Conservation (phyloP, 2,329 filamentous ascomycete species). For the Apiospora rasikravindrae region DNA sequence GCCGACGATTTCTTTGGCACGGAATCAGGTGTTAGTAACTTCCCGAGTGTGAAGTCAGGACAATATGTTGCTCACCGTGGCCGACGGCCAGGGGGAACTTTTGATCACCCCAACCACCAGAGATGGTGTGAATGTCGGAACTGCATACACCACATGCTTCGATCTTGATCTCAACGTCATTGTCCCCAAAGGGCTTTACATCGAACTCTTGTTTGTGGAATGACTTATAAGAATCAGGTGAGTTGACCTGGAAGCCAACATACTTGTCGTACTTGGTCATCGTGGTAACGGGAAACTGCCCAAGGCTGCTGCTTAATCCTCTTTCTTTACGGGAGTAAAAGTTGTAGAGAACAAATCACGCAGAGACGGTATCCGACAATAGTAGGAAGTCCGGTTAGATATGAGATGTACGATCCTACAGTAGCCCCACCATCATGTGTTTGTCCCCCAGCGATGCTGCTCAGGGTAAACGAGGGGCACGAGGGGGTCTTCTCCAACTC, state of each 20-base stretch:
- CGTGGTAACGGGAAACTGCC: not conserved
- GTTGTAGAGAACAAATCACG: not conserved
- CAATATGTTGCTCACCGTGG: conserved; percentile 55
- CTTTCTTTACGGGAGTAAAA: not conserved
- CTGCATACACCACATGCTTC: conserved; percentile 80
- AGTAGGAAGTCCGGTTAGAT: not conserved
- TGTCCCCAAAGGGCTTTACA: conserved; percentile 84
- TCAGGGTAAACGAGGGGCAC: not conserved
- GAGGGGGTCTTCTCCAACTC: conserved; percentile 12
- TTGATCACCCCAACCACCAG: conserved; percentile 64
- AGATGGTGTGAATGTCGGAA: conserved; percentile 74
- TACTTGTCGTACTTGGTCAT: conserved; percentile 66
- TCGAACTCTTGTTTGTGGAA: conserved; percentile 77
- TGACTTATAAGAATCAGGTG: conserved; percentile 59
- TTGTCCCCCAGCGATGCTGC: not conserved
- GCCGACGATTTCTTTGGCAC: conserved; percentile 65
- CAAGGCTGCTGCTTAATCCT: not conserved
- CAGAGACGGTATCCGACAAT: not conserved
- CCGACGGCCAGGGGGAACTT: conserved; percentile 57
- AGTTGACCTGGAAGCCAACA: conserved; percentile 64
- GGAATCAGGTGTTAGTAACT: not conserved
- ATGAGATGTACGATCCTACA: not conserved
- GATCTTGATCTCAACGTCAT: conserved; percentile 88
- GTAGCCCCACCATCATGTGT: conserved; percentile 1
- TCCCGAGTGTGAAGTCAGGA: not conserved